These are phyloP conservation scores for Penicillium silybi DNA, from an alignment of 495 filamentous ascomycete genomes.

Conservation along the genomic window DNA sequence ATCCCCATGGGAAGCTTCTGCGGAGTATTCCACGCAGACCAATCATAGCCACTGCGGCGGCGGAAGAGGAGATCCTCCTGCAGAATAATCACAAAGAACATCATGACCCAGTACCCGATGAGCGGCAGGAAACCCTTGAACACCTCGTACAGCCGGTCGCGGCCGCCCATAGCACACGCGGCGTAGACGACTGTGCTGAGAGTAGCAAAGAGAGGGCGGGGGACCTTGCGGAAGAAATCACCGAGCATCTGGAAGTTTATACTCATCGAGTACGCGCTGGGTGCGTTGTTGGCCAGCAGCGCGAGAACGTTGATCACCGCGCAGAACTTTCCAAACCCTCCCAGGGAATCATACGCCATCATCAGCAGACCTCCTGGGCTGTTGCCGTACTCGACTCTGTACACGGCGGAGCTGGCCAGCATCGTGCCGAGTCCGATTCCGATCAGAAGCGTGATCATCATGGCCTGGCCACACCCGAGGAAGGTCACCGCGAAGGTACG, in stretches of 20 bases:
- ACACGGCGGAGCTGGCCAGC: slow-evolving; percentile 46
- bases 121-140: slow-evolving; percentile 47
- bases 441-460: slow-evolving; percentile 58
- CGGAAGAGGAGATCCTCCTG: slow-evolving; percentile 46
- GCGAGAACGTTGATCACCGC: slow-evolving; percentile 65
- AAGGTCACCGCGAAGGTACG: slow-evolving; percentile 46
- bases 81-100: slow-evolving; percentile 41
- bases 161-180: slow-evolving; percentile 48
- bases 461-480: slow-evolving; percentile 45
- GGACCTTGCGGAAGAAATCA: slow-evolving; percentile 56
- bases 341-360: slow-evolving; percentile 57
- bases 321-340: slow-evolving; percentile 66
- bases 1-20: slow-evolving; percentile 40
- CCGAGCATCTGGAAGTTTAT: slow-evolving; percentile 73
- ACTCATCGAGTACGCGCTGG: slow-evolving; percentile 66
- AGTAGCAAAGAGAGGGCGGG: slow-evolving; percentile 62
- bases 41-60: slow-evolving; percentile 35
- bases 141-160: slow-evolving; percentile 42
- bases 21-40: slow-evolving; percentile 43
- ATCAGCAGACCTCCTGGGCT: slow-evolving; percentile 65
- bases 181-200: slow-evolving; percentile 40
- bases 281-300: slow-evolving; percentile 65
- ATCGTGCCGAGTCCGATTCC: slow-evolving; percentile 68
- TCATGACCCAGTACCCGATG: slow-evolving; percentile 50
- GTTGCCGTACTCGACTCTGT: slow-evolving; percentile 51